Evolutionary conservation across 768 basidiomycete species (phyloP).

Genomic region (Naganishia antarctica): DNA sequence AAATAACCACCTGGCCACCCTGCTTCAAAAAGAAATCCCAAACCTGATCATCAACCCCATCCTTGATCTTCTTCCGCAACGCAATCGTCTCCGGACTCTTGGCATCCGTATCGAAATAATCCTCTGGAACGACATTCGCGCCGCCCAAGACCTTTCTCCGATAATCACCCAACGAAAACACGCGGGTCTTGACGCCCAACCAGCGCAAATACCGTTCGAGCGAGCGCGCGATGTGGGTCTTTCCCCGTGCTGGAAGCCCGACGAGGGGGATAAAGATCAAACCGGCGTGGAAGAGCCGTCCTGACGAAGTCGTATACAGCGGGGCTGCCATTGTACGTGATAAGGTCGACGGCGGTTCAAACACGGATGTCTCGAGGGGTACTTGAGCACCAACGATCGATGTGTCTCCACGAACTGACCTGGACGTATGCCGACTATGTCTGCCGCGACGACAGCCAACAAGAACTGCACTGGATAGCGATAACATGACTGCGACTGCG

Average conservation of each 20-base stretch:
- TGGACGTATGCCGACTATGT: too few relatives aligned
- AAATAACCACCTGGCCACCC: conserved; percentile 91
- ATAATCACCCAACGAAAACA: conserved; percentile 92
- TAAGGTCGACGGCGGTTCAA: too few relatives aligned
- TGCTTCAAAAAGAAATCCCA: conserved; percentile 74
- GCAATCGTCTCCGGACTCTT: conserved; percentile 67
- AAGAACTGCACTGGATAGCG: too few relatives aligned
- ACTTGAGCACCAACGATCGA: too few relatives aligned
- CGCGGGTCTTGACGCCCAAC: conserved; percentile 94
- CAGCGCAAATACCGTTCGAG: conserved; percentile 96
- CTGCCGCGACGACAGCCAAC: too few relatives aligned
- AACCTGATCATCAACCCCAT: conserved; percentile 82
- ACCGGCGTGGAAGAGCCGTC: conserved; percentile 61
- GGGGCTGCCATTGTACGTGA: conserved; percentile 75
- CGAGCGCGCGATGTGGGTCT: conserved; percentile 92
- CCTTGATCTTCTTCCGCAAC: conserved; percentile 66
- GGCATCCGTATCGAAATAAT: conserved; percentile 83
- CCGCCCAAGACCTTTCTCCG: conserved; percentile 82
- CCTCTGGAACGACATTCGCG: conserved; percentile 77
- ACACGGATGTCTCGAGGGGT: too few relatives aligned
- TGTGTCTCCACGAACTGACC: too few relatives aligned
- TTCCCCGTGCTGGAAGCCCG: conserved; percentile 64
- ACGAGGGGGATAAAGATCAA: conserved; percentile 63
- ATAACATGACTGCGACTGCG: too few relatives aligned
- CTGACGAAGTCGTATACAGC: conserved; percentile 75